phyloP scores from a whole-genome alignment of 177 flowering plant species.

The Vitis hybrid region DNA sequence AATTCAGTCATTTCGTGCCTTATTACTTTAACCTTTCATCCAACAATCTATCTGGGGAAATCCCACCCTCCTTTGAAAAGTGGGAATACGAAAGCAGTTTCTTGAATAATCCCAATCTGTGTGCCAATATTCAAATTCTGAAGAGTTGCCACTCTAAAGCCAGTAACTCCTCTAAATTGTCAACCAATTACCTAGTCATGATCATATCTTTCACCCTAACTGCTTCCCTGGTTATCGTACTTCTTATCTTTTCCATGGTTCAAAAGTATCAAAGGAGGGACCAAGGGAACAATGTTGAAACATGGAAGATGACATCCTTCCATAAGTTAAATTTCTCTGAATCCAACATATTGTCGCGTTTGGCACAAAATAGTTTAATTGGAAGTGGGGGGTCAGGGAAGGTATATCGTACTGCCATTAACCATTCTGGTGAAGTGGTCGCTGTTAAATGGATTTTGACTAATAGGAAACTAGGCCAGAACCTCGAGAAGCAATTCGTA shows the following conservation, averaged over 20 bases:
- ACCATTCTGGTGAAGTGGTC: slow-evolving; percentile 30
- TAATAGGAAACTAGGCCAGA: slow-evolving; percentile 24
- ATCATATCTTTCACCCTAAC: slow-evolving; percentile 23
- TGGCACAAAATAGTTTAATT: slow-evolving; percentile 47
- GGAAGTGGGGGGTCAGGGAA: slow-evolving; percentile 72
- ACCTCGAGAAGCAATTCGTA: slow-evolving; percentile 46
- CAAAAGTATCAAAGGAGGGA: slow-evolving; percentile 30
- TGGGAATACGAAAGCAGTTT: slow-evolving; percentile 61
- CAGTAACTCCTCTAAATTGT: slow-evolving; percentile 12
- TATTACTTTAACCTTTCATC: slow-evolving; percentile 67
- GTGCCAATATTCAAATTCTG: slow-evolving; percentile 33
- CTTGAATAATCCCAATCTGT: slow-evolving; percentile 63
- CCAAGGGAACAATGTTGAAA: slow-evolving; percentile 17
- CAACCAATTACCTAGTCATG: slow-evolving; percentile 32
- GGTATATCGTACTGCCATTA: slow-evolving; percentile 36
- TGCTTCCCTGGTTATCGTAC: slow-evolving; percentile 14
- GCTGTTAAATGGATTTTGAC: slow-evolving; percentile 66
- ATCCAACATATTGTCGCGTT: slow-evolving; percentile 32
- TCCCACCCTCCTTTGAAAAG: slow-evolving; percentile 55
- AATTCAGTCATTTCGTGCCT: slow-evolving; percentile 38
- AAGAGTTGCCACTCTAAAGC: slow-evolving; percentile 17
- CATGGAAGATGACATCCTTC: slow-evolving; percentile 66
- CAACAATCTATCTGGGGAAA: slow-evolving; percentile 56
- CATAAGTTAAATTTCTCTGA: slow-evolving; percentile 54
- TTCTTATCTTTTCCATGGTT: slow-evolving; percentile 20